Base-by-base conservation (phyloP, 306 rosid species). In the Notholithocarpus densiflorus region DNA sequence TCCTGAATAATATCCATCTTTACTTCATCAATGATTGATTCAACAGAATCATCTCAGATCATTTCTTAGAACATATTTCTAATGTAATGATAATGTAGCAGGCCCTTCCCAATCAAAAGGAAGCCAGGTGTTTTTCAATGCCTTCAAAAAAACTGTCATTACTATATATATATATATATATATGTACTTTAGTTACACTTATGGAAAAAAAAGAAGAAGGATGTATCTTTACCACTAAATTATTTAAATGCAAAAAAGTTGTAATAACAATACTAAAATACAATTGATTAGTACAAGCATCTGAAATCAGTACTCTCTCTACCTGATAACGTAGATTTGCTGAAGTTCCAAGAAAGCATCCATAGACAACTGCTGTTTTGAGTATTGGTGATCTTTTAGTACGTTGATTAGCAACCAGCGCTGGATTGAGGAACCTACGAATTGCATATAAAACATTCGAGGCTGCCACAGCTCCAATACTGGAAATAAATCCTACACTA, bases 261-360 rank as follows among this genome's bases (percentile, higher is more conserved):
- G 3, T 15, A 21, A 66, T 27, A 60, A 34, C 40, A 66, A 29
- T 71, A 40, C 78, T 24, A 32, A 82, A 72, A 45, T 7, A 60
- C 71, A 66, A 78, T 37, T 71, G 15, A 74, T 18, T 74, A 56
- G 71, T 48, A 72, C 26, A 81, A 75, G 53, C 27, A 51, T 75
- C 57, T 18, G 72, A 31, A 62, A 29, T n/a, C 54, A 64, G 21
- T 56, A 72, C 51, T 76, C 75, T 52, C 55, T 55, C 57, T 84
- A 94, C 98, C 98, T 94, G 98, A 86, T 94, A 95, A 43, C 98
- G 97, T 21, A 95, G 93, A 82, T 95, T 95, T 73, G 98, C 86
- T 18, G 98, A 95, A 76, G 87, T 78, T 81, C 97, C 98, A 26
- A 95, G 97, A 89, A 92, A 95, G 74, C 79, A 72, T 56, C 76